These are phyloP conservation scores for Plasmodium ovale DNA, from an alignment of 169 alveolate genomes.

Conservation along the genomic window DNA sequence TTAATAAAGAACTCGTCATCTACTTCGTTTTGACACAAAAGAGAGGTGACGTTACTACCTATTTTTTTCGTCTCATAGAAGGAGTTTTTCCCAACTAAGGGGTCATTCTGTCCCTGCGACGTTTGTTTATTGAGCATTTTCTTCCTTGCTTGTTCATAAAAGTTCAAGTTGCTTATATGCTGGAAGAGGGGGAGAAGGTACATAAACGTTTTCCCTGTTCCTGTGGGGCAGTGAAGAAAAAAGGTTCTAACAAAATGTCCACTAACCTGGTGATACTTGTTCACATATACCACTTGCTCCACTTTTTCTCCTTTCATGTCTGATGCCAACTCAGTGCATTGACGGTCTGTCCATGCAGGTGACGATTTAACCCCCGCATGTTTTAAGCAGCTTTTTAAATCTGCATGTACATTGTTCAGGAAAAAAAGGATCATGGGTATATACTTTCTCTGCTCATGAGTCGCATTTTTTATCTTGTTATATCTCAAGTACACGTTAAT, in stretches of 20 bases:
- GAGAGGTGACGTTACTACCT: neutral
- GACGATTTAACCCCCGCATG: neutral
- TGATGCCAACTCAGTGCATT: neutral
- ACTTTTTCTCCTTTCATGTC: neutral
- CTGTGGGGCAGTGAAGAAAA: constrained; percentile 67
- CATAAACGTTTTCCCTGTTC: constrained; percentile 62
- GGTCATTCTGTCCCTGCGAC: neutral
- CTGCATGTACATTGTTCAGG: constrained; percentile 16
- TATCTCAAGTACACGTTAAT: constrained; percentile 53
- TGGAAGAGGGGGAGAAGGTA: constrained; percentile 48
- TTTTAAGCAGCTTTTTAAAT: neutral
- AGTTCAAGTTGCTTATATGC: constrained; percentile 16
- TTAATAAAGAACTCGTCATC: neutral
- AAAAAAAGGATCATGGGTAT: constrained; percentile 33
- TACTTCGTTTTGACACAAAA: neutral
- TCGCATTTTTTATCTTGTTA: constrained; percentile 28
- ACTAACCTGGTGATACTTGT: constrained; percentile 25
- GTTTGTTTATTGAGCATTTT: neutral
- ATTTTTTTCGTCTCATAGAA: neutral
- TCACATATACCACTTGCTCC: constrained; percentile 35
- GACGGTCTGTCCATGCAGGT: neutral
- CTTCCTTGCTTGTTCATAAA: neutral
- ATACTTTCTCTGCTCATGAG: constrained; percentile 23
- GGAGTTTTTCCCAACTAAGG: neutral
- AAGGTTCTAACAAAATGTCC: constrained; percentile 40